Evolutionary conservation across 2,329 filamentous ascomycete genomes (phyloP).

Genomic region (Alternaria triticina): DNA sequence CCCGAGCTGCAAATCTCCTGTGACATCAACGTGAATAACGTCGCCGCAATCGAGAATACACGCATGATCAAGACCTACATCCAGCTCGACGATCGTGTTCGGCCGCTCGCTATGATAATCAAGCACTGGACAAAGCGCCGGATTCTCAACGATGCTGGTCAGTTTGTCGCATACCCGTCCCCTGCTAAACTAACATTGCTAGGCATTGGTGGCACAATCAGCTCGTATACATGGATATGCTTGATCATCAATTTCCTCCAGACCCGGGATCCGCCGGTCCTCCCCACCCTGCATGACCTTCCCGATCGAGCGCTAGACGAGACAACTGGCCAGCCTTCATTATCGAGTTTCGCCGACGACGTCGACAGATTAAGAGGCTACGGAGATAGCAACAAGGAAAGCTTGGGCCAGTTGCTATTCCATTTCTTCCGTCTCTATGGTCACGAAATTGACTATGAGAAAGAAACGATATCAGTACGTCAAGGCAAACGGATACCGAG

Average conservation of each 20-base stretch:
- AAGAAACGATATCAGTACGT: slow-evolving; percentile 82
- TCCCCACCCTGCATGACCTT: slow-evolving; percentile 83
- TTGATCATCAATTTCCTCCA: slow-evolving; percentile 97
- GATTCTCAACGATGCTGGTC: slow-evolving; percentile 95
- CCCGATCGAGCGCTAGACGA: slow-evolving; percentile 66
- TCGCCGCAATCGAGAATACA: slow-evolving; percentile 91
- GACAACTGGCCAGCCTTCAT: slow-evolving; percentile 63
- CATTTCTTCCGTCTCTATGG: slow-evolving; percentile 95
- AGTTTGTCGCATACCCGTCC: slow-evolving; percentile 47
- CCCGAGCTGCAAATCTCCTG: slow-evolving; percentile 87
- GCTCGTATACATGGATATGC: slow-evolving; percentile 99
- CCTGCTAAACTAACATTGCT: slow-evolving; percentile 21
- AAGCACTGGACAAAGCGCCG: slow-evolving; percentile 96
- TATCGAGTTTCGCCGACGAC: slow-evolving; percentile 86
- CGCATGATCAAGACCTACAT: slow-evolving; percentile 98
- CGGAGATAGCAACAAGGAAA: slow-evolving; percentile 80
- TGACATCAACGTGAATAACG: slow-evolving; percentile 99
- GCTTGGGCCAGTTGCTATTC: slow-evolving; percentile 85
- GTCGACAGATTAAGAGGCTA: slow-evolving; percentile 75
- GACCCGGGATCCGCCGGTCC: slow-evolving; percentile 79
- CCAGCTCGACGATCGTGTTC: slow-evolving; percentile 86
- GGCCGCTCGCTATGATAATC: slow-evolving; percentile 92
- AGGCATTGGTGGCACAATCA: slow-evolving; percentile 90
- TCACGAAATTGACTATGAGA: slow-evolving; percentile 90
- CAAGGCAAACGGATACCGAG: slow-evolving; percentile 80